Base-by-base conservation (phyloP, 176 grass and related monocot genomes). In the Carex littledalei region DNA sequence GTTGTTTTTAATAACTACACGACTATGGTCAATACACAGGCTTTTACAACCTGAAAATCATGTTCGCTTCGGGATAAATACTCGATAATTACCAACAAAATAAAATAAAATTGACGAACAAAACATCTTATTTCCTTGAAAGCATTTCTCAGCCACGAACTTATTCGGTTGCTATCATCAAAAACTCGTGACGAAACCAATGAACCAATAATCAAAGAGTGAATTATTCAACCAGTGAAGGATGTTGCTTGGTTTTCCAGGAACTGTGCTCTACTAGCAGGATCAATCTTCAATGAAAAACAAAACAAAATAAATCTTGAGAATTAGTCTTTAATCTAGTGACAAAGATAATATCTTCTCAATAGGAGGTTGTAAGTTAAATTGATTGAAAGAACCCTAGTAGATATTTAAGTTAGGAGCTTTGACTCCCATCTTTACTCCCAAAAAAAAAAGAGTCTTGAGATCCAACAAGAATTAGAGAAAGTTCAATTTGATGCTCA, bases 261-360 rank as follows among this genome's bases (percentile, higher is more conserved):
- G 37, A 99, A 63, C 53, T 86, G 93, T 18, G 84, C 88, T 84
- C 81, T 91, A 49, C 85, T 90, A 18, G 91, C 92, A 87, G 89
- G 84, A 90, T 94, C 83, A 91, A 99, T 95, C 97, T 99, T 93
- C 37, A 91, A 43, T 61, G 61, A 50, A 67, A 85, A 79, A 67
- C 61, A 85, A 80, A 87, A 84, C 67, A 79, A 50, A 50, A 10
- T 10, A 49, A 49, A 50, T 50, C 7, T 11, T 50, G 1, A 49
- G 7, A 49, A 49, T 47, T 9, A 2, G 45, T 47, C 45, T 10
- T 47, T 47, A 47, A 47, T 47, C 8, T 10, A 47, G 45, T 47
- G 45, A 47, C 8, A 47, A 47, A 47, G 1, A 10, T 47, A 47
- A 47, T 47, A 47, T 47, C 45, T 7, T 47, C 45, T 47, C 8